Conservation (phyloP, 208 protist species). For the Acanthamoeba quina region DNA sequence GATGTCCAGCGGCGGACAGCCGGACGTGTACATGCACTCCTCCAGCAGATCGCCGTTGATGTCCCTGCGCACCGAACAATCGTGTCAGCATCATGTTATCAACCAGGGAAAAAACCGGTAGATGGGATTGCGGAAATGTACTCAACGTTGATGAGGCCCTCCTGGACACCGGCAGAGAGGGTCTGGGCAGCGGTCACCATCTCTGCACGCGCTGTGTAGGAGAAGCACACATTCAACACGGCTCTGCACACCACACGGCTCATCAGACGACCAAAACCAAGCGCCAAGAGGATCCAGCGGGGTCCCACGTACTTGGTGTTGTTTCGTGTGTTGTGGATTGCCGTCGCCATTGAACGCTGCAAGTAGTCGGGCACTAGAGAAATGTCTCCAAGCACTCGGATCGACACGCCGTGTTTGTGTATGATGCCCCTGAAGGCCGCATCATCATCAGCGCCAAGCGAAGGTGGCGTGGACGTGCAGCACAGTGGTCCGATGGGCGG, state of each 20-base stretch:
- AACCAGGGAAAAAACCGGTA: neutral
- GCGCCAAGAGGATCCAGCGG: neutral
- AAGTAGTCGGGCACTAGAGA: constrained; percentile 66
- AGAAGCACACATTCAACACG: constrained; percentile 89
- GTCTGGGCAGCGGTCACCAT: constrained; percentile 81
- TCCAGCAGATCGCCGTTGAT: constrained; percentile 82
- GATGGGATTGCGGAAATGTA: neutral
- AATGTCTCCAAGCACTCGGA: constrained; percentile 83
- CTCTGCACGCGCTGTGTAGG: constrained; percentile 89
- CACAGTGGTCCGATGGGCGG: neutral
- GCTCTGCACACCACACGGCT: constrained; percentile 17
- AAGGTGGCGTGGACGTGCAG: neutral
- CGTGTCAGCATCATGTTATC: neutral
- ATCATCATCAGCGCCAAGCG: neutral
- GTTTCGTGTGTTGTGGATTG: constrained; percentile 43
- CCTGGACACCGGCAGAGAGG: constrained; percentile 65
- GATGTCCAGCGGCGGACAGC: constrained; percentile 80
- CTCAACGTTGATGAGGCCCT: constrained; percentile 69
- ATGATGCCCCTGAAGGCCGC: constrained; percentile 51
- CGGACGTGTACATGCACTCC: constrained; percentile 80
- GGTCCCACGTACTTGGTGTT: constrained; percentile 42
- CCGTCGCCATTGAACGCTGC: constrained; percentile 58
- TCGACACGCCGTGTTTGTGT: constrained; percentile 61
- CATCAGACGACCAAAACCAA: neutral
- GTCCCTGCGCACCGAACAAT: constrained; percentile 61